Conservation (phyloP, 108 stramenopile species). For the Cyclostephanos invisitatus region DNA sequence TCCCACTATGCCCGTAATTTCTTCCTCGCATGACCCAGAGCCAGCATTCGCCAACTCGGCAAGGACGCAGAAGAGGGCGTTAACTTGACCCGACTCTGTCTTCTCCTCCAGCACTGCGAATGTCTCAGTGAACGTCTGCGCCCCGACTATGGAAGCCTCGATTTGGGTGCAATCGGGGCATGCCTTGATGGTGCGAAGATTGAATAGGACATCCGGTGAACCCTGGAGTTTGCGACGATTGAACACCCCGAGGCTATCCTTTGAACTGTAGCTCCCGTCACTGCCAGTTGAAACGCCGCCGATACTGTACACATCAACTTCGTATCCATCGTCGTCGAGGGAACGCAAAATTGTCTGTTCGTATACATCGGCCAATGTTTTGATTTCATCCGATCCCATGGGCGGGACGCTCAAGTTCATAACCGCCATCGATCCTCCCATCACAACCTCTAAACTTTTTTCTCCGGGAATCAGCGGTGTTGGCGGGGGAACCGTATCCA, state of each 20-base stretch:
- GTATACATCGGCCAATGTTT: constrained; percentile 12
- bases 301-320: constrained; percentile 29
- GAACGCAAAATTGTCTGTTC: constrained; percentile 29
- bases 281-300: constrained; percentile 22
- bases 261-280: constrained; percentile 1
- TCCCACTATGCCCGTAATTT: constrained; percentile 32
- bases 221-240: constrained; percentile 20
- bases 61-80: constrained; percentile 29
- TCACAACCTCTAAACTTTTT: constrained; percentile 23
- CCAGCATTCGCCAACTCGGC: constrained; percentile 18
- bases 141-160: constrained; percentile 27
- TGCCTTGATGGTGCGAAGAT: constrained; percentile 15
- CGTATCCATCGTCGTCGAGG: constrained; percentile 9
- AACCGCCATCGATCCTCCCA: constrained; percentile 34
- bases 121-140: constrained; percentile 26
- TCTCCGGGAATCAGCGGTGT: background rate
- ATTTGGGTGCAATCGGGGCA: constrained; percentile 33
- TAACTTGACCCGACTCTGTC: constrained; percentile 29
- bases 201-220: constrained; percentile 26
- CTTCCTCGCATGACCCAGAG: constrained; percentile 13
- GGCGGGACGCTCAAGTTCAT: constrained; percentile 10
- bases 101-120: constrained; percentile 25
- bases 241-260: background rate
- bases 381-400: constrained; percentile 10
- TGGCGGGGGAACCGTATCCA: background rate